Evolutionary conservation across 805 yeast genomes (phyloP).

Genomic region (Pichia californica): DNA sequence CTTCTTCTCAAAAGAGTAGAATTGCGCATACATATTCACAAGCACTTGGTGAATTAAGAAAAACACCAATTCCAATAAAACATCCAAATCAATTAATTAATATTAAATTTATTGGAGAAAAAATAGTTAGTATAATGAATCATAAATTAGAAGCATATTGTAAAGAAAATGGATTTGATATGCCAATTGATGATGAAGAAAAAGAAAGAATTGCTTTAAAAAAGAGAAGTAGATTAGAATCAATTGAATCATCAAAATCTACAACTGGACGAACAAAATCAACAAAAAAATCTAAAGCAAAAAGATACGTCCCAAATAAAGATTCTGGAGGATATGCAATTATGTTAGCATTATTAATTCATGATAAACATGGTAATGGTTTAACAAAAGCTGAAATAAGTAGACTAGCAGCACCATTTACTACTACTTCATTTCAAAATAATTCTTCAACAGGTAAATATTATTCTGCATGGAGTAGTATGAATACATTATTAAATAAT

Average conservation of each 20-base stretch:
- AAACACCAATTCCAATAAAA: conserved; percentile 37
- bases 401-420: conserved; percentile 45
- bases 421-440: conserved; percentile 48
- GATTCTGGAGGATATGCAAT: conserved; percentile 86
- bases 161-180: conserved; percentile 37
- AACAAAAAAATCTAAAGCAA: conserved; percentile 1
- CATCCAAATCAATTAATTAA: conserved; percentile 53
- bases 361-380: conserved; percentile 48
- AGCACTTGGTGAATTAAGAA: conserved; percentile 49
- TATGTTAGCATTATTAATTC: conserved; percentile 48
- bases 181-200: conserved; percentile 34
- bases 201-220: conserved; percentile 1
- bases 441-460: conserved; percentile 57
- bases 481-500: conserved; percentile 55
- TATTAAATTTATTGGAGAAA: conserved; percentile 68
- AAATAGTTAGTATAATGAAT: conserved; percentile 48
- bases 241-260: not conserved
- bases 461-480: conserved; percentile 71
- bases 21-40: conserved; percentile 44
- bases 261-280: not conserved
- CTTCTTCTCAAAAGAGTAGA: conserved; percentile 4
- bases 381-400: conserved; percentile 56
- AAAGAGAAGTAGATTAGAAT: conserved; percentile 4
- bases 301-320: conserved; percentile 58
- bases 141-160: conserved; percentile 49